Evolutionary conservation across 2,329 filamentous ascomycete species (phyloP).

Genomic region (Phyllosticta citribraziliensis): DNA sequence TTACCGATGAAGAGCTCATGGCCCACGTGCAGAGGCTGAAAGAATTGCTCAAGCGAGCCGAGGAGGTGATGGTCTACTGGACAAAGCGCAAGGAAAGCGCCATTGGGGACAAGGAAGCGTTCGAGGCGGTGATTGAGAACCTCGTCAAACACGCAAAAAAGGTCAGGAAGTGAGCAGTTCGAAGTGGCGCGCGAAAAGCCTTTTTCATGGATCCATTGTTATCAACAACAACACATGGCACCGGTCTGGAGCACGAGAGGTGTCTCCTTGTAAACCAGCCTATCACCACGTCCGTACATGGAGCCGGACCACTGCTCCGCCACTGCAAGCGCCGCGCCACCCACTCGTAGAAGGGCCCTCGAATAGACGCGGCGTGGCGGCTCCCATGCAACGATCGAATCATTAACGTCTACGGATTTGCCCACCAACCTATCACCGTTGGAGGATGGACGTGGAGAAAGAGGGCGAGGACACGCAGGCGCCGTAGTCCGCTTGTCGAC

Average conservation of each 20-base stretch:
- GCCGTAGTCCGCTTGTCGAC: neutral
- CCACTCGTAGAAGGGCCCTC: neutral
- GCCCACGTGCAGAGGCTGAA: slow-evolving; percentile 61
- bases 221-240: neutral
- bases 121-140: slow-evolving; percentile 95
- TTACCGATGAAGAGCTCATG: slow-evolving; percentile 67
- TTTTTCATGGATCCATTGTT: neutral
- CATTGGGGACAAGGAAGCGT: slow-evolving; percentile 81
- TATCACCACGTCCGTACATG: neutral
- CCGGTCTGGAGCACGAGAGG: neutral
- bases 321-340: neutral
- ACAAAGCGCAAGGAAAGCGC: slow-evolving; percentile 76
- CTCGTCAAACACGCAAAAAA: slow-evolving; percentile 84
- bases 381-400: neutral
- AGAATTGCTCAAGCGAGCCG: slow-evolving; percentile 59
- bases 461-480: neutral
- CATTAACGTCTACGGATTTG: neutral
- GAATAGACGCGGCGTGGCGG: neutral
- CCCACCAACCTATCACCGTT: neutral
- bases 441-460: neutral
- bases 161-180: slow-evolving; percentile 53
- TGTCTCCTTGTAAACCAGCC: neutral
- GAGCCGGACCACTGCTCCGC: neutral
- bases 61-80: slow-evolving; percentile 80
- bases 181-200: neutral